A percentile compares a stretch with the other conserved stretches of the same genome.
Evolutionary conservation across 805 yeast genomes (phyloP).

Genomic region (Teunomyces pallodes): DNA sequence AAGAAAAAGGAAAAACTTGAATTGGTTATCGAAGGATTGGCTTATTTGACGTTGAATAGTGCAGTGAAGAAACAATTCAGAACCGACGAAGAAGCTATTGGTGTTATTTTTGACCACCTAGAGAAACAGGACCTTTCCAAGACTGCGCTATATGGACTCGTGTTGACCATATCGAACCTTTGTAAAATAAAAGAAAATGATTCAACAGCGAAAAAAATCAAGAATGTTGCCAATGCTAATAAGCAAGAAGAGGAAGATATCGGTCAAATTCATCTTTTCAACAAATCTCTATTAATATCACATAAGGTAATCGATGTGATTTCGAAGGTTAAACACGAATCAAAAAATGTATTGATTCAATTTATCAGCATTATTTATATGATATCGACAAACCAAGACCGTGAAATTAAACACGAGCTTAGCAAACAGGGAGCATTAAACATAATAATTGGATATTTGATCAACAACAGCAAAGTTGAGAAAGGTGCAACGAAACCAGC

Average conservation of each 20-base stretch:
- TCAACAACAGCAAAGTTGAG: conserved; percentile 22
- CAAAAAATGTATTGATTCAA: conserved; percentile 16
- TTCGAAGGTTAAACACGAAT: conserved; percentile 17
- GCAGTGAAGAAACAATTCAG: conserved; percentile 33
- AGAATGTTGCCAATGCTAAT: conserved; percentile 11
- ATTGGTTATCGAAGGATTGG: conserved; percentile 44
- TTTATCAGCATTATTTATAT: conserved; percentile 34
- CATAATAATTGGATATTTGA: conserved; percentile 37
- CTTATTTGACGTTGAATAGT: conserved; percentile 43
- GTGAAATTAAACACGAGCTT: conserved; percentile 29
- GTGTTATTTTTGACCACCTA: conserved; percentile 13
- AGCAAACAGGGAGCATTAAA: conserved; percentile 47
- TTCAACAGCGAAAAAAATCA: background rate
- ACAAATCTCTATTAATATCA: conserved; percentile 24
- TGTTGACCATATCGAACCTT: conserved; percentile 41
- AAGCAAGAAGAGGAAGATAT: conserved; percentile 19
- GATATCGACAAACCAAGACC: conserved; percentile 27
- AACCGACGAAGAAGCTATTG: conserved; percentile 29
- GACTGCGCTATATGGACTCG: conserved; percentile 36
- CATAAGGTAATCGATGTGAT: conserved; percentile 19
- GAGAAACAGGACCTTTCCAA: conserved; percentile 12
- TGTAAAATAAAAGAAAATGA: conserved; percentile 27
- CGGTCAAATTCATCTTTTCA: conserved; percentile 29
- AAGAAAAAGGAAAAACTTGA: conserved; percentile 12
- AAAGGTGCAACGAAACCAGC: conserved; percentile 19